Percentiles rank a stretch among this genome's conserved stretches.
Evolutionary conservation across 805 yeast species (phyloP).

Genomic region (Jamesozyma hellenica): DNA sequence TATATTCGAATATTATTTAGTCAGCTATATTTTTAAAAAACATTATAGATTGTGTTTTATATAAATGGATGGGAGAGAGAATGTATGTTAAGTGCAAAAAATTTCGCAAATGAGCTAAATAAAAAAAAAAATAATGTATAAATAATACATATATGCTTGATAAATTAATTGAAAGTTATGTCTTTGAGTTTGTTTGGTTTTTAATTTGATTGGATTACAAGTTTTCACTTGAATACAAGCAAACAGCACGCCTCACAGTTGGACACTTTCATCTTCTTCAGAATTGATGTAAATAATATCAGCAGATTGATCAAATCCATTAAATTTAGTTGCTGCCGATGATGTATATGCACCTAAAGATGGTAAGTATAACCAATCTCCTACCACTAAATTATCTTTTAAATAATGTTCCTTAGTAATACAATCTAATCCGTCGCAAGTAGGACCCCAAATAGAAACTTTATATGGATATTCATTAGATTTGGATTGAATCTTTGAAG

Average conservation of each 20-base stretch:
- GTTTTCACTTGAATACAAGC: background rate
- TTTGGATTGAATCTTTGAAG: conserved; percentile 5
- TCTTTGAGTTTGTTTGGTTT: no score
- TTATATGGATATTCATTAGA: conserved; percentile 19
- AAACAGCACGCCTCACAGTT: background rate
- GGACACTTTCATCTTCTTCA: background rate
- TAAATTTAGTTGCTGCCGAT: conserved; percentile 86
- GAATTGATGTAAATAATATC: conserved; percentile 55
- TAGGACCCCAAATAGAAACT: conserved; percentile 93
- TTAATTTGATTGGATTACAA: no score
- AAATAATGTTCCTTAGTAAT: conserved; percentile 45
- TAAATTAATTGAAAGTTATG: no score
- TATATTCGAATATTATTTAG: no score
- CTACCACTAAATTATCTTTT: conserved; percentile 55
- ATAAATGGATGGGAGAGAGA: background rate
- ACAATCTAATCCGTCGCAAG: conserved; percentile 94
- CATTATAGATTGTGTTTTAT: no score
- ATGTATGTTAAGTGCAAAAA: background rate
- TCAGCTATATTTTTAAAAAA: no score
- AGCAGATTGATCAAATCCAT: conserved; percentile 65
- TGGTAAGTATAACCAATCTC: conserved; percentile 87
- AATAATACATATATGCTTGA: no score
- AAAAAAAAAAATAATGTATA: no score
- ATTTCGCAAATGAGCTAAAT: background rate
- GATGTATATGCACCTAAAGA: conserved; percentile 86